phyloP scores from a whole-genome alignment of 192 early-diverging fungal species.

The Rhizophagus clarus region DNA sequence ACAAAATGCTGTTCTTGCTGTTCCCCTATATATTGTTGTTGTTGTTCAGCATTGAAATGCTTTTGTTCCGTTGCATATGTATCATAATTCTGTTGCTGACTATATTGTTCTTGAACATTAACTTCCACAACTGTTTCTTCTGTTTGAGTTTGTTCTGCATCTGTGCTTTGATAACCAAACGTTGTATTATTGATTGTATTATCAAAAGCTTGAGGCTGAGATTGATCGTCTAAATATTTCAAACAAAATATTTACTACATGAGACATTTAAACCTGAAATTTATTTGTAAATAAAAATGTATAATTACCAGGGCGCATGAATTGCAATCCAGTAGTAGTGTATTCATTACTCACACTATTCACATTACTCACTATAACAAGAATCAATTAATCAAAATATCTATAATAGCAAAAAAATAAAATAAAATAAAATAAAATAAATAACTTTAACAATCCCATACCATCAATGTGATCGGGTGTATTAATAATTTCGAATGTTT shows the following conservation, averaged over 20 bases:
- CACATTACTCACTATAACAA: not conserved
- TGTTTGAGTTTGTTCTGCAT: not conserved
- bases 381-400: too few species aligned
- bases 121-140: not conserved
- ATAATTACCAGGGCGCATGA: constrained; percentile 12
- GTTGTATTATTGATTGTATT: not conserved
- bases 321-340: not conserved
- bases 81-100: constrained; percentile 28
- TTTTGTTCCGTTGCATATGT: constrained; percentile 5
- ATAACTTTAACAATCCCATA: not conserved
- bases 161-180: not conserved
- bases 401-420: too few species aligned
- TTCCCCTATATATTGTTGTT: not conserved
- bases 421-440: too few species aligned
- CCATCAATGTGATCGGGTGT: not conserved
- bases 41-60: not conserved
- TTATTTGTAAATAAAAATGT: not conserved
- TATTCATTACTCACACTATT: not conserved
- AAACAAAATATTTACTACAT: not conserved
- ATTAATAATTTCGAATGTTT: not conserved
- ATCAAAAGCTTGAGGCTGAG: not conserved
- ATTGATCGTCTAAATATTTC: not conserved
- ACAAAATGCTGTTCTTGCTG: not conserved
- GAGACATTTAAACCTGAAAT: not conserved
- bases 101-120: not conserved